Percentiles rank a stretch among this genome's conserved stretches.
Evolutionary conservation across 768 basidiomycete genomes (phyloP).

Genomic region (Russula lepida): DNA sequence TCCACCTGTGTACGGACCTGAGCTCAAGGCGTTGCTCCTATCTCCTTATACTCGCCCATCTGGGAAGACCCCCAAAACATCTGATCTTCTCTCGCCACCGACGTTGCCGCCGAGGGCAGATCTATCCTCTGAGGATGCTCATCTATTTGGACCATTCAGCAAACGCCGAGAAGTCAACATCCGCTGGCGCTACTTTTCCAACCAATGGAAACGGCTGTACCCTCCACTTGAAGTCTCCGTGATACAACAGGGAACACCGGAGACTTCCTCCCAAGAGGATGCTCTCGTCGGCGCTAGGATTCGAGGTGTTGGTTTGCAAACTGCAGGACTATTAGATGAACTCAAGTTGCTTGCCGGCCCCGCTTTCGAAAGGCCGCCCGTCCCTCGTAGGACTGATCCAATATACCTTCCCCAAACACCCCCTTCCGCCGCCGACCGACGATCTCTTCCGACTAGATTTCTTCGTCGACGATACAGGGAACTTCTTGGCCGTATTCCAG

Average conservation of each 20-base stretch:
- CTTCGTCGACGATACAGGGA: constrained; percentile 47
- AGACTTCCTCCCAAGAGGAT: constrained; percentile 10
- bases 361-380: constrained; percentile 20
- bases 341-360: constrained; percentile 38
- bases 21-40: constrained; percentile 54
- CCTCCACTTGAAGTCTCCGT: constrained; percentile 52
- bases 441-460: constrained; percentile 21
- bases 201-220: constrained; percentile 44
- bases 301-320: constrained; percentile 37
- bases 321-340: constrained; percentile 36
- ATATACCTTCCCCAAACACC: background rate
- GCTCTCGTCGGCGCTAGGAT: constrained; percentile 25
- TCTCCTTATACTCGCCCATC: constrained; percentile 39
- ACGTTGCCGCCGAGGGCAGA: constrained; percentile 50
- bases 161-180: constrained; percentile 69
- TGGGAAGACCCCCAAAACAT: constrained; percentile 34
- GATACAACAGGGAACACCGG: constrained; percentile 12
- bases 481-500: constrained; percentile 53
- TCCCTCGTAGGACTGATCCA: constrained; percentile 6
- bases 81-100: constrained; percentile 42
- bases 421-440: background rate
- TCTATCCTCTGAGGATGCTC: constrained; percentile 48
- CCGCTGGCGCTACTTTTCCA: constrained; percentile 54
- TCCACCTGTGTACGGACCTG: constrained; percentile 59
- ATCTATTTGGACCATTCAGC: constrained; percentile 55